These are phyloP conservation scores for Papiliotrema nemorosa DNA, from an alignment of 1,284 basidiomycete genomes.

Conservation along the genomic window DNA sequence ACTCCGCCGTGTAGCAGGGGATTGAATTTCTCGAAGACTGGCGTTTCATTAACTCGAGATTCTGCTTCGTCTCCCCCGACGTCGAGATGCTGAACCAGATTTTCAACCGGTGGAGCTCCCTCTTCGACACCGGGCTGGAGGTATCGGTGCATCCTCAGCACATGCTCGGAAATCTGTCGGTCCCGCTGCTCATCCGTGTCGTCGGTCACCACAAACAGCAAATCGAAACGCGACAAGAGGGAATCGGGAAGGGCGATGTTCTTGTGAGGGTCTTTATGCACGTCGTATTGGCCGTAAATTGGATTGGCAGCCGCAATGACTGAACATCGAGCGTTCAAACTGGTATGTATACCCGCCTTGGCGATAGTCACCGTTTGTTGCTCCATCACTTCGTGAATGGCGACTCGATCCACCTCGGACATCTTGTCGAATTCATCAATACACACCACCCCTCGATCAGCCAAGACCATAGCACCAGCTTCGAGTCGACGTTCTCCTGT, in stretches of 20 bases:
- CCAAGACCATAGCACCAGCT: conserved; percentile 98
- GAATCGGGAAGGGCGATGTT: conserved; percentile 99
- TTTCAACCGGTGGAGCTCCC: conserved; percentile 81
- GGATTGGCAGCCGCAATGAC: conserved; percentile 98
- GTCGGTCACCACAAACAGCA: conserved; percentile 97
- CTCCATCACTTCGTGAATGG: conserved; percentile 99
- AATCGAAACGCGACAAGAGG: conserved; percentile 96
- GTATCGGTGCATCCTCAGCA: conserved; percentile 95
- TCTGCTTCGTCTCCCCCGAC: conserved; percentile 65
- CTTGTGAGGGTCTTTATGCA: conserved; percentile 98
- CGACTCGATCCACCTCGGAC: conserved; percentile 98
- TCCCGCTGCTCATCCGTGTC: conserved; percentile 95
- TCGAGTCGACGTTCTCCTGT: conserved; percentile 94
- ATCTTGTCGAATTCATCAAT: conserved; percentile 99
- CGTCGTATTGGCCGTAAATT: conserved; percentile 98
- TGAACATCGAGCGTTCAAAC: conserved; percentile 94
- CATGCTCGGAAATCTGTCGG: conserved; percentile 93
- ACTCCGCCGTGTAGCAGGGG: conserved; percentile 88
- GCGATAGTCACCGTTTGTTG: conserved; percentile 99
- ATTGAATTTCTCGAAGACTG: conserved; percentile 94
- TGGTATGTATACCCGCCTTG: conserved; percentile 98
- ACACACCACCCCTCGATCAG: conserved; percentile 98
- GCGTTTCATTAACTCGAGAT: conserved; percentile 60
- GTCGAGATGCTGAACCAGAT: conserved; percentile 77
- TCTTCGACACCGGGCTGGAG: conserved; percentile 94